Conservation (phyloP, 768 basidiomycete species). For the Crucibulum laeve region DNA sequence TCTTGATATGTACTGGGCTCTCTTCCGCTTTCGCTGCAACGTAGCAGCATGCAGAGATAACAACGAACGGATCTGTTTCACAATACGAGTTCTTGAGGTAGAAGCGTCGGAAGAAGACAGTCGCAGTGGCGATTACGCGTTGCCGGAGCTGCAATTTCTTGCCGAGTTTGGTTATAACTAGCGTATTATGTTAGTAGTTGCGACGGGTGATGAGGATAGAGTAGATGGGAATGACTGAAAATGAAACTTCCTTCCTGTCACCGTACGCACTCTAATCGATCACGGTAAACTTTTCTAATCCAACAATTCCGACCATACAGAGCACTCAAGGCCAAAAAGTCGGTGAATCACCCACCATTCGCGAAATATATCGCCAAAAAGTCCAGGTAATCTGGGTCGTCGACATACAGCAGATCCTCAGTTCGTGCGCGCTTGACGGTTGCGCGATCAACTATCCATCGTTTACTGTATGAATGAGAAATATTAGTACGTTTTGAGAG, state of each 20-base stretch:
- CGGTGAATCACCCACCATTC: conserved; percentile 56
- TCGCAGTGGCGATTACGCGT: conserved; percentile 90
- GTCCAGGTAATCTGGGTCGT: conserved; percentile 71
- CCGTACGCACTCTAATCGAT: no score
- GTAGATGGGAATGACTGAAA: no score
- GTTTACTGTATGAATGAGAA: conserved; percentile 50
- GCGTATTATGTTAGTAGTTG: background rate
- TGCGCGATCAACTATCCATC: conserved; percentile 86
- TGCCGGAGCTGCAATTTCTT: conserved; percentile 82
- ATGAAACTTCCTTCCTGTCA: no score
- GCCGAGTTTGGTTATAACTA: conserved; percentile 84
- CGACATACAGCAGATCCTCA: conserved; percentile 76
- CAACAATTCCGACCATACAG: no score
- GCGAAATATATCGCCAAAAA: conserved; percentile 88
- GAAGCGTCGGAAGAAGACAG: conserved; percentile 94
- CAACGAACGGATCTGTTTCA: conserved; percentile 93
- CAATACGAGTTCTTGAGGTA: conserved; percentile 94
- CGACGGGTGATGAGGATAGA: no score
- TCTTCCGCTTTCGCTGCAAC: conserved; percentile 98
- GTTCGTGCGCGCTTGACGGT: conserved; percentile 69
- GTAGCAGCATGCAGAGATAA: conserved; percentile 91
- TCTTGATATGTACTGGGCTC: conserved; percentile 92
- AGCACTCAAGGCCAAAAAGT: no score
- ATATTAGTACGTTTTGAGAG: conserved; percentile 11
- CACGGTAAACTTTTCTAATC: no score